Evolutionary conservation across 352 stramenopile genomes (phyloP), one percentile per base, ranked within the genome.

Genomic region (Phytophthora hybrid): DNA sequence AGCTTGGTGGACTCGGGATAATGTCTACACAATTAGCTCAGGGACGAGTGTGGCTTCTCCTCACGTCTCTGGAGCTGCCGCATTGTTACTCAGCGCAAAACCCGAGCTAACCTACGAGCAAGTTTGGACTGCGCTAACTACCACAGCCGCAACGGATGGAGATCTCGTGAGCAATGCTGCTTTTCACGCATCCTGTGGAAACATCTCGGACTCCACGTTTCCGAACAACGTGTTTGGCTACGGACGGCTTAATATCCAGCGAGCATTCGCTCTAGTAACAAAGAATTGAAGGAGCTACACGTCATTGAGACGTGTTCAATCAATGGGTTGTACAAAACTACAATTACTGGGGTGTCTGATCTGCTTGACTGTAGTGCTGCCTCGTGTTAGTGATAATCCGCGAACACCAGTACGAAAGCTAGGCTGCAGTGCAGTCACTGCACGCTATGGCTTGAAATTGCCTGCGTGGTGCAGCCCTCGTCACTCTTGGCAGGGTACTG

Each of bases 391-490:
- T 47, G 16, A 46, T 49, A 7, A n/a, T 21, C 13, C 41, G 3
- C 41, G 14, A n/a, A 5, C 16, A 4, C 6, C 16, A 21, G 41
- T 14, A n/a, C n/a, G 19, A 51, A 26, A 26, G 23, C 23, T 26
- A 26, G 23, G 23, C 23, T 18, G n/a, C n/a, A n/a, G n/a, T n/a
- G n/a, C n/a, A n/a, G n/a, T n/a, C n/a, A n/a, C n/a, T n/a, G 1
- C 37, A 14, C 18, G 3, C 44, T 63, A 73, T 3, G 29, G 59
- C 58, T 62, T 47, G 29, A 63, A 73, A 13, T 47, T 29, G 19
- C n/a, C 31, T 16, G 51, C 21, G 68, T 66, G 19, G 37, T 76
- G 63, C 79, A 82, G 11, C 72, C 72, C 8, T 74, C 69, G 5
- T 59, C 64, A 9, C 74, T 64, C 47, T 73, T 75, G 29, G 11